Conservation (phyloP, 2,329 filamentous ascomycete genomes). For the Thielaviopsis cerberus region DNA sequence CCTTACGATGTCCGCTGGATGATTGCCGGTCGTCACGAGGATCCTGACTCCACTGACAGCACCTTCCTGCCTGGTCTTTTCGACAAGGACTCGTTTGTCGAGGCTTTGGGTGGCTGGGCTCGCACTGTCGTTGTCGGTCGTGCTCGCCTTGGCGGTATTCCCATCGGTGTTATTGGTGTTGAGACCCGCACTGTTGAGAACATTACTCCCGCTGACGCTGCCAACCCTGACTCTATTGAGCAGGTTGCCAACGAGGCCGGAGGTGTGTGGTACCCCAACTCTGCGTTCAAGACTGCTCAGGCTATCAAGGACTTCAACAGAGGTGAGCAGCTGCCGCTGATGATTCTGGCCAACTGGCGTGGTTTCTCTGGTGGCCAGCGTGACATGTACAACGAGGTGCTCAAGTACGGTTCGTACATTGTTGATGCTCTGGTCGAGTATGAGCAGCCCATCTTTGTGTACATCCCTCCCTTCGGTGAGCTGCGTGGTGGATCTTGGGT, state of each 20-base stretch:
- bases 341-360: slow-evolving; percentile 99
- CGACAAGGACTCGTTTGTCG: slow-evolving; percentile 90
- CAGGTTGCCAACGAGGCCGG: slow-evolving; percentile 87
- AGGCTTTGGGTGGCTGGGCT: slow-evolving; percentile 91
- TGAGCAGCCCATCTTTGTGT: slow-evolving; percentile 96
- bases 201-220: slow-evolving; percentile 85
- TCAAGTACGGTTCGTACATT: slow-evolving; percentile 98
- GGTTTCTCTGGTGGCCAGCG: slow-evolving; percentile 98
- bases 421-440: slow-evolving; percentile 96
- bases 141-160: slow-evolving; percentile 88
- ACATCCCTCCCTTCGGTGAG: slow-evolving; percentile 92
- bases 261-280: slow-evolving; percentile 99
- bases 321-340: slow-evolving; percentile 89
- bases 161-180: slow-evolving; percentile 93
- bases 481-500: slow-evolving; percentile 98
- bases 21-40: slow-evolving; percentile 52
- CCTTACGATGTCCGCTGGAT: slow-evolving; percentile 86
- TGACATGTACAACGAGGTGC: slow-evolving; percentile 99
- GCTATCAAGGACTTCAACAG: slow-evolving; percentile 98
- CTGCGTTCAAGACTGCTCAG: slow-evolving; percentile 97
- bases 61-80: slow-evolving; percentile 76
- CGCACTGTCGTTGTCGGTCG: slow-evolving; percentile 91
- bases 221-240: slow-evolving; percentile 96
- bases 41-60: slow-evolving; percentile 44
- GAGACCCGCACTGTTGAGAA: slow-evolving; percentile 95